A percentile compares a stretch with the other conserved stretches of the same genome.
phyloP scores from a whole-genome alignment of 495 filamentous ascomycete species.

The Hypoxylon fuscum region DNA sequence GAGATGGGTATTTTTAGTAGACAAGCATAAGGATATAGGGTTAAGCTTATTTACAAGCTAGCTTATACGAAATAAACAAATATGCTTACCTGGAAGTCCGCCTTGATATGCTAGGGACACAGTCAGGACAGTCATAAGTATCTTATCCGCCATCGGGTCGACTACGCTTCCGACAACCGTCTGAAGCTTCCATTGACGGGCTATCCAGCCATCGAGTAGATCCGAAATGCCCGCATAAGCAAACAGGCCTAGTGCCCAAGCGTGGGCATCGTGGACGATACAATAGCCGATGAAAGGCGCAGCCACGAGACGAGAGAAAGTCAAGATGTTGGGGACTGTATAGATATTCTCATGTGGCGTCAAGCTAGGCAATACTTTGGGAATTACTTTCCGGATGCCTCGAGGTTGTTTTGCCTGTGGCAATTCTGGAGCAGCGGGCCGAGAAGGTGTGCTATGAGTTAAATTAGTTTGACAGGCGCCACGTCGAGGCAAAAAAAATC shows the following conservation, averaged over 20 bases:
- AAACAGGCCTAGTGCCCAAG: constrained; percentile 82
- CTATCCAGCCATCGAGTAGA: constrained; percentile 90
- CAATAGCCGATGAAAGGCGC: constrained; percentile 91
- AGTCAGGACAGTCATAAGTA: constrained; percentile 90
- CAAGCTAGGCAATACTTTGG: constrained; percentile 60
- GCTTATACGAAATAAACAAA: background rate
- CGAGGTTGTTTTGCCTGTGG: constrained; percentile 10
- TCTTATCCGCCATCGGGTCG: constrained; percentile 96
- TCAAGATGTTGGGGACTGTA: constrained; percentile 91
- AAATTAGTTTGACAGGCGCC: constrained; percentile 6
- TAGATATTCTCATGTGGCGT: constrained; percentile 89
- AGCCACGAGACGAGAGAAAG: constrained; percentile 82
- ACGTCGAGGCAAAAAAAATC: no score
- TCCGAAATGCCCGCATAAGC: constrained; percentile 93
- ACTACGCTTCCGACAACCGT: constrained; percentile 97
- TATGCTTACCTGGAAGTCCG: constrained; percentile 73
- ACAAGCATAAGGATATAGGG: background rate
- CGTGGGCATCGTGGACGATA: constrained; percentile 81
- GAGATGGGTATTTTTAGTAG: no score
- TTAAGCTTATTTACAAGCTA: background rate
- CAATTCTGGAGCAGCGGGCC: background rate
- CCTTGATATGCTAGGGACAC: constrained; percentile 84
- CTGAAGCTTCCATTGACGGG: constrained; percentile 82
- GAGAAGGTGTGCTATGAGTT: constrained; percentile 6
- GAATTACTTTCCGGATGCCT: constrained; percentile 41